phyloP scores from a whole-genome alignment of 2,329 filamentous ascomycete species.

The Penicillium sclerotigenum region DNA sequence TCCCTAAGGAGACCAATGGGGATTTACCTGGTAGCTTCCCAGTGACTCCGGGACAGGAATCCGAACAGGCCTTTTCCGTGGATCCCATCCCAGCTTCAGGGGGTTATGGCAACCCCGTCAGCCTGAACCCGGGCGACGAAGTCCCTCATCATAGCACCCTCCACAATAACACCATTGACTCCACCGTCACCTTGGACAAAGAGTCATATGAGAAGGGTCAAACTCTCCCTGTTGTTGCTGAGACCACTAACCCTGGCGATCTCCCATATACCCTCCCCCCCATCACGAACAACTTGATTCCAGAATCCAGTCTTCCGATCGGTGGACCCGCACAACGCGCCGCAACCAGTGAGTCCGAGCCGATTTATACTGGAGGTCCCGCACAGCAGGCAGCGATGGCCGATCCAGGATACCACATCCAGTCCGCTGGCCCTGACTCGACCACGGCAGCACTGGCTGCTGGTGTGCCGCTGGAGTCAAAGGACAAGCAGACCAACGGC shows the following conservation, averaged over 20 bases:
- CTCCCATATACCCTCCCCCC: slow-evolving; percentile 52
- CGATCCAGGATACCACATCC: slow-evolving; percentile 54
- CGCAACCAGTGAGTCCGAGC: slow-evolving; percentile 9
- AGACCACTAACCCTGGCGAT: slow-evolving; percentile 30
- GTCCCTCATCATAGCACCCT: slow-evolving; percentile 66
- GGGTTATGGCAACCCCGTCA: slow-evolving; percentile 71
- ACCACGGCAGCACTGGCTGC: slow-evolving; percentile 48
- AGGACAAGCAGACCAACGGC: slow-evolving; percentile 24
- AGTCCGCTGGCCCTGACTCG: slow-evolving; percentile 49
- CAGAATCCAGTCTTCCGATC: slow-evolving; percentile 78
- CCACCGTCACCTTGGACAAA: slow-evolving; percentile 65
- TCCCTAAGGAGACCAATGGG: slow-evolving; percentile 55
- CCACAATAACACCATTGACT: slow-evolving; percentile 68
- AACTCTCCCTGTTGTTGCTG: slow-evolving; percentile 43
- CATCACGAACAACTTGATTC: slow-evolving; percentile 65
- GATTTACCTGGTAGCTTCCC: slow-evolving; percentile 66
- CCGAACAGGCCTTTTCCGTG: slow-evolving; percentile 44
- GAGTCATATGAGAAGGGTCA: slow-evolving; percentile 81
- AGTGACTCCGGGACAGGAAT: slow-evolving; percentile 61
- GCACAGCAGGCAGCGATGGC: slow-evolving; percentile 29
- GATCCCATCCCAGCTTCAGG: slow-evolving; percentile 58
- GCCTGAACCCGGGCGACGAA: slow-evolving; percentile 73
- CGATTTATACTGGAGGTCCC: slow-evolving; percentile 12
- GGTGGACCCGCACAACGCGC: slow-evolving; percentile 41
- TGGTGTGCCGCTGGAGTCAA: slow-evolving; percentile 44